Base-by-base conservation (phyloP, 768 basidiomycete genomes). In the Gloeostereum incarnatum region DNA sequence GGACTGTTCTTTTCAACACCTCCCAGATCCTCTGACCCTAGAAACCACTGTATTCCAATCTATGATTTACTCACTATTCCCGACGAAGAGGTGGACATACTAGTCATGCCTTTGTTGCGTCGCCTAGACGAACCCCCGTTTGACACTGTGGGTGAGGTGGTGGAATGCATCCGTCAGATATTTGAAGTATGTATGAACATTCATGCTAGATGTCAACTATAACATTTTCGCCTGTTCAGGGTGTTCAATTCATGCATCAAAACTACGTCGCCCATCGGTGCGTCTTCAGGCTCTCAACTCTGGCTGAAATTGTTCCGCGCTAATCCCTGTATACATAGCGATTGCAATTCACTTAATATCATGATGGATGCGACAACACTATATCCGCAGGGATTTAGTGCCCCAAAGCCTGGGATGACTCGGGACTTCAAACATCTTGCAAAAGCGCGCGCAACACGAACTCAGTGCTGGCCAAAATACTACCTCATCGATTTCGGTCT, bases 261-360 rank as follows among this genome's bases (percentile, higher is more conserved):
- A 49, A 63, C 21, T 46, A 48, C 13, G 47, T 65, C 1, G 65
- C 63, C 4, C 66, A 67, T 37, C 39, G 59, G 65, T 64, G 34
- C 3, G 55, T n/a, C 29, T 31, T 4, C 5, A 17, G 18, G 13
- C 6, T 13, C 9, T 17, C 4, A 13, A 16, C 16, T 13, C n/a
- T n/a, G 7, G 21, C 23, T 18, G 7, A 17, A 10, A 29, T 11
- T 6, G 6, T 19, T 31, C 5, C 20, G 3, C 3, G 59, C 53
- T 0, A 55, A 58, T 19, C 49, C 47, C 13, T 43, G 31, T 13
- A 17, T 21, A 32, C 18, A 33, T 24, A 36, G 18, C 13, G 35
- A 36, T 24, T 22, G 4, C 18, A 22, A 11, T 4, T 5, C 19
- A 2, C 2, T 11, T 9, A 57, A 58, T 8, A 31, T 54, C 1